A percentile compares a stretch with the other conserved stretches of the same genome.
Conservation (phyloP, 2,329 filamentous ascomycete species). For the Xylariaceae sp. region DNA sequence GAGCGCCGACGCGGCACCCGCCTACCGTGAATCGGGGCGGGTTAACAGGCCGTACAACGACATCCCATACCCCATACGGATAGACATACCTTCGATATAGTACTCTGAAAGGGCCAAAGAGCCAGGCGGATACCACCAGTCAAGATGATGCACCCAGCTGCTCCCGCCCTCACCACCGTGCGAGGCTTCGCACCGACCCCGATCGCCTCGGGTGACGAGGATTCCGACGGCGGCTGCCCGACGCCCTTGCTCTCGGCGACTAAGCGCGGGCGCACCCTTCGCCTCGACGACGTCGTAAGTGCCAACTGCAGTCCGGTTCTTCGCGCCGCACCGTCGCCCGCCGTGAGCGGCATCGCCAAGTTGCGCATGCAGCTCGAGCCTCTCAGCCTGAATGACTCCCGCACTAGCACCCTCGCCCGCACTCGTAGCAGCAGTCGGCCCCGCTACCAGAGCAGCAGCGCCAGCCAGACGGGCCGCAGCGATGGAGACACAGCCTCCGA, state of each 20-base stretch:
- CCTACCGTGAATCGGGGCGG: constrained; percentile 38
- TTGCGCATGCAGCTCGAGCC: constrained; percentile 78
- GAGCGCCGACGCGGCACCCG: constrained; percentile 55
- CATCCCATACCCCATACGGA: not conserved
- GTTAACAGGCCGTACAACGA: constrained; percentile 17
- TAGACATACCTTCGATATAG: not conserved
- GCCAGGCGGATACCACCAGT: not conserved
- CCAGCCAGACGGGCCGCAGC: constrained; percentile 50
- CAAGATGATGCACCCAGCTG: constrained; percentile 45
- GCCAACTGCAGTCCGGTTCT: constrained; percentile 61
- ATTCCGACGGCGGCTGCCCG: constrained; percentile 47
- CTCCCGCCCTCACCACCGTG: constrained; percentile 50
- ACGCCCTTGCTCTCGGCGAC: constrained; percentile 34
- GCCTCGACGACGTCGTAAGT: constrained; percentile 55
- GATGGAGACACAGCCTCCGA: constrained; percentile 69
- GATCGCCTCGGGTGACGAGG: constrained; percentile 53
- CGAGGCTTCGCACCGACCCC: constrained; percentile 56
- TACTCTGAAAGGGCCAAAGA: no score
- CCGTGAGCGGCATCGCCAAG: constrained; percentile 72
- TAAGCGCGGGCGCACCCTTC: constrained; percentile 37
- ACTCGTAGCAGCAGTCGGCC: constrained; percentile 53
- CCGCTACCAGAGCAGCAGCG: constrained; percentile 48
- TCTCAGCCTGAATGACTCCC: constrained; percentile 59
- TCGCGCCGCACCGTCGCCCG: constrained; percentile 49
- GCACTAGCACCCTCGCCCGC: constrained; percentile 53